phyloP scores from a whole-genome alignment of 495 filamentous ascomycete species.

The Penicillium nucicola region DNA sequence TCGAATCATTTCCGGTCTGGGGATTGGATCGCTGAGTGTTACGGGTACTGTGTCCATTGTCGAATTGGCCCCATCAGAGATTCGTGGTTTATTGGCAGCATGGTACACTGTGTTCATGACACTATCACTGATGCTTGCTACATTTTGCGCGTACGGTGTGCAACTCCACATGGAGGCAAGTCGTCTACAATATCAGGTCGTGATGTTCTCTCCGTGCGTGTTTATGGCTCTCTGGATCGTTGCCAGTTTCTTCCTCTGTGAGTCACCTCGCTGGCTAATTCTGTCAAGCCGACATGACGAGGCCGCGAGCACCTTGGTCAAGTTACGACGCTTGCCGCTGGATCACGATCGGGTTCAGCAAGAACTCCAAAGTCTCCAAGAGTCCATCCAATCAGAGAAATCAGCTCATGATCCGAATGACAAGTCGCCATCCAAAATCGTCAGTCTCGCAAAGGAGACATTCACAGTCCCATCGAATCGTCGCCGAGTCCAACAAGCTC shows the following conservation, averaged over 20 bases:
- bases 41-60: conserved; percentile 10
- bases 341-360: conserved; percentile 18
- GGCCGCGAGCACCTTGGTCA: conserved; percentile 21
- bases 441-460: conserved; percentile 14
- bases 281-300: conserved; percentile 21
- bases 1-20: conserved; percentile 15
- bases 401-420: conserved; percentile 3
- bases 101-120: conserved; percentile 15
- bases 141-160: conserved; percentile 11
- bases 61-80: conserved; percentile 15
- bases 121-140: not conserved
- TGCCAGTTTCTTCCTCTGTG: conserved; percentile 21
- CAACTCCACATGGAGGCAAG: conserved; percentile 2
- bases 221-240: conserved; percentile 10
- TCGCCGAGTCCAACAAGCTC: conserved; percentile 20
- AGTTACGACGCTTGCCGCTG: conserved; percentile 21
- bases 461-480: conserved; percentile 12
- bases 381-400: conserved; percentile 14
- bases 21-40: conserved; percentile 15
- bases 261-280: conserved; percentile 38
- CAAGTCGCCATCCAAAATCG: conserved; percentile 1
- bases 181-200: conserved; percentile 18
- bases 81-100: conserved; percentile 14
- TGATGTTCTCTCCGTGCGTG: conserved; percentile 10
- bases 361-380: conserved; percentile 26